A percentile compares a stretch with the other conserved stretches of the same genome.
Conservation (phyloP, 2,329 filamentous ascomycete species). For the Exophiala calicioides region DNA sequence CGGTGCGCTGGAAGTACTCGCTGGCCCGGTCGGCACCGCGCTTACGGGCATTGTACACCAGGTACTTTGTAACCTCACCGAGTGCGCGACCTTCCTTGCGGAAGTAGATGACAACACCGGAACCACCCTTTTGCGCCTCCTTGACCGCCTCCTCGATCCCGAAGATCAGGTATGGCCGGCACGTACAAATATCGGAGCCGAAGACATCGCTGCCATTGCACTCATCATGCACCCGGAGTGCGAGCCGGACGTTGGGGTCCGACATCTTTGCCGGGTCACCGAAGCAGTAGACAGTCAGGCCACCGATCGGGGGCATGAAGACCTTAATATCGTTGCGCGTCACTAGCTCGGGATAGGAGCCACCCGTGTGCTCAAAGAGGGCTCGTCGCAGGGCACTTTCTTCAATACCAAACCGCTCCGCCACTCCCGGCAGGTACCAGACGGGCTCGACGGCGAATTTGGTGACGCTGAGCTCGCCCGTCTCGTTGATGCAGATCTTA, state of each 20-base stretch:
- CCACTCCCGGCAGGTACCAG: constrained; percentile 84
- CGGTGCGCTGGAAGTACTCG: constrained; percentile 96
- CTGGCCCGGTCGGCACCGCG: constrained; percentile 60
- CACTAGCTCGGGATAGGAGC: constrained; percentile 94
- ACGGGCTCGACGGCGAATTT: constrained; percentile 97
- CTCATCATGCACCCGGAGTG: constrained; percentile 81
- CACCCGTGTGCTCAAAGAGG: constrained; percentile 92
- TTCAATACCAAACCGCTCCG: constrained; percentile 91
- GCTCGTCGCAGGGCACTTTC: constrained; percentile 83
- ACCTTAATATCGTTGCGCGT: constrained; percentile 92
- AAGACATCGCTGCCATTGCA: constrained; percentile 98
- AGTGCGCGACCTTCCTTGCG: constrained; percentile 93
- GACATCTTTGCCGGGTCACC: constrained; percentile 93
- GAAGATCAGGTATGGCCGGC: constrained; percentile 87
- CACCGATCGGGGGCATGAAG: constrained; percentile 93
- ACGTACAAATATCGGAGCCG: constrained; percentile 96
- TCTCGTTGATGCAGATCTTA: constrained; percentile 83
- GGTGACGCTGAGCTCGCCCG: constrained; percentile 86
- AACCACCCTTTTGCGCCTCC: constrained; percentile 90
- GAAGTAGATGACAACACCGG: constrained; percentile 97
- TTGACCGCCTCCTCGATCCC: constrained; percentile 97
- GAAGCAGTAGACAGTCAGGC: constrained; percentile 94
- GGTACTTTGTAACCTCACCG: constrained; percentile 88
- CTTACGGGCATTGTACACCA: constrained; percentile 63
- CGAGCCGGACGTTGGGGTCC: constrained; percentile 76